A percentile compares a stretch with the other conserved stretches of the same genome.
Evolutionary conservation across 257 asterid genomes (phyloP).

Genomic region (Nicotiana benthamiana): DNA sequence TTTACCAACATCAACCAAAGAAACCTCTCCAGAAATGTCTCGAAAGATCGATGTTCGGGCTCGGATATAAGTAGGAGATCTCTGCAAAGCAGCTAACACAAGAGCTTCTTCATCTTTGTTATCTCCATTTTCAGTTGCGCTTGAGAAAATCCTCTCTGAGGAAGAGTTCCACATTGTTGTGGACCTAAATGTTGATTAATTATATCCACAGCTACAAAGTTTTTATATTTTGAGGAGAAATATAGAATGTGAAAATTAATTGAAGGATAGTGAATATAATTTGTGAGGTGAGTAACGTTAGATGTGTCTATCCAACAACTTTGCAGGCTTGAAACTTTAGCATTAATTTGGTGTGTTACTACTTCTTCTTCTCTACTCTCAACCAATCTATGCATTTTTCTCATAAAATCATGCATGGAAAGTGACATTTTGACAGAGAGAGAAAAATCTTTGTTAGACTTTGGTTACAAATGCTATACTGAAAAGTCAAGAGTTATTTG

Average conservation of each 20-base stretch:
- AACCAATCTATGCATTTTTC: not conserved
- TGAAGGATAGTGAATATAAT: slow-evolving; percentile 2
- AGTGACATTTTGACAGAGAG: not conserved
- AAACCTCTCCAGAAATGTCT: slow-evolving; percentile 39
- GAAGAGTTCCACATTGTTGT: slow-evolving; percentile 20
- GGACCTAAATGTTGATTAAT: not conserved
- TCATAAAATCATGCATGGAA: not conserved
- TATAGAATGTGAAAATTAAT: slow-evolving; percentile 16
- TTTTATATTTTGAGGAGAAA: slow-evolving; percentile 1
- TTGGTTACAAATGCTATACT: not conserved
- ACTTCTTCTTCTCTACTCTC: not conserved
- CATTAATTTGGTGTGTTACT: slow-evolving; percentile 12
- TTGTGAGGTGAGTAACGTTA: slow-evolving; percentile 8
- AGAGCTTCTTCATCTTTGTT: slow-evolving; percentile 54
- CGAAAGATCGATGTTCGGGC: slow-evolving; percentile 51
- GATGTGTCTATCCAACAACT: slow-evolving; percentile 46
- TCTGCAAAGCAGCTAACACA: slow-evolving; percentile 55
- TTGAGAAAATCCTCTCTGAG: slow-evolving; percentile 28
- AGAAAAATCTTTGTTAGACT: slow-evolving; percentile 22
- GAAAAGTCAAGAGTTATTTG: not conserved
- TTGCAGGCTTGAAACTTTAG: slow-evolving; percentile 35
- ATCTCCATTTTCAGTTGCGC: slow-evolving; percentile 15
- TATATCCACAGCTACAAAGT: not conserved
- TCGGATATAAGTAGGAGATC: slow-evolving; percentile 60
- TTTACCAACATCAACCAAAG: slow-evolving; percentile 50